Evolutionary conservation across 331 rosid species (phyloP).

Genomic region (Arachis monticola): DNA sequence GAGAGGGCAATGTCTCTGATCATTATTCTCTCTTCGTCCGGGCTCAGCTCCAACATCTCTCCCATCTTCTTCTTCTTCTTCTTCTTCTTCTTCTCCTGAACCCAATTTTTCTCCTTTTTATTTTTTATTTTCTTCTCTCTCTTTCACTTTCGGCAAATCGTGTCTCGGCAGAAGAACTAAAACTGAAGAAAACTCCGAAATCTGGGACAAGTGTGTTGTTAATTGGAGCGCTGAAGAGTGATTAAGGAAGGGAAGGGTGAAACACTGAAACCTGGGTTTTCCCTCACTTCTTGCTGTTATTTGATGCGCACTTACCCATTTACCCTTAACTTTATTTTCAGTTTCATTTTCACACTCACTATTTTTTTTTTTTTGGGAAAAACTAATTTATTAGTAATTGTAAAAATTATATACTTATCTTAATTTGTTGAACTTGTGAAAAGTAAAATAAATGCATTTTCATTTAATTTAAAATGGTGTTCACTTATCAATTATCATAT

Average conservation of each 20-base stretch:
- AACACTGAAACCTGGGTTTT: background rate
- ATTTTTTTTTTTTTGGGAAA: no score
- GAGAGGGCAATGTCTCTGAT: slow-evolving; percentile 89
- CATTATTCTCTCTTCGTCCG: slow-evolving; percentile 92
- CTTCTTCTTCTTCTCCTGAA: background rate
- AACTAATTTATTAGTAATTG: no score
- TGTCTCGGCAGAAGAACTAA: background rate
- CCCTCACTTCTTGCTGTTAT: background rate
- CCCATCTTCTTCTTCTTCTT: slow-evolving; percentile 47
- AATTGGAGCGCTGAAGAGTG: background rate
- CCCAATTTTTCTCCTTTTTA: background rate
- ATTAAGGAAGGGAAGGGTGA: background rate
- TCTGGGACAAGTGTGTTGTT: background rate
- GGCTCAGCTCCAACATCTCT: slow-evolving; percentile 70
- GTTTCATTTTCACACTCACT: no score
- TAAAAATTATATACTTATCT: no score
- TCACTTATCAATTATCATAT: no score
- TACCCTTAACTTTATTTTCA: background rate
- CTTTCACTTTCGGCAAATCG: background rate
- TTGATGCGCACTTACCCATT: background rate
- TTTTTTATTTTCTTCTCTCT: background rate
- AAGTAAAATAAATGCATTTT: no score
- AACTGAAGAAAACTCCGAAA: background rate
- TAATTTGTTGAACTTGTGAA: no score
- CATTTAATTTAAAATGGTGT: no score